Evolutionary conservation across 176 grass and related monocot genomes (phyloP).

Genomic region (Lolium perenne): DNA sequence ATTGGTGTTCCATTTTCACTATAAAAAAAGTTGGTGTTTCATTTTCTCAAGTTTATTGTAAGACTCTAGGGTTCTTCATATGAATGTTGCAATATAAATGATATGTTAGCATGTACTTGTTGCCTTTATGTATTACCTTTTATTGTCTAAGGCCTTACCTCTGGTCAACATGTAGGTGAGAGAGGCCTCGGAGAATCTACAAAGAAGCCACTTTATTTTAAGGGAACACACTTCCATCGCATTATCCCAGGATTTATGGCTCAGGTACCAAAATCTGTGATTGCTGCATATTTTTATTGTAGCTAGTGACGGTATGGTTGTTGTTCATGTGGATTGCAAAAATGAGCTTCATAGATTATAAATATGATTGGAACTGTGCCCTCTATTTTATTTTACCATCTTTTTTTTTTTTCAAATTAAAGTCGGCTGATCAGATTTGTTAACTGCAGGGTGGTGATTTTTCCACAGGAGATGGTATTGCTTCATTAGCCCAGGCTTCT

Average conservation of each 20-base stretch:
- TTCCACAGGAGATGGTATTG: constrained; percentile 86
- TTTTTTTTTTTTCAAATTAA: constrained; percentile 14
- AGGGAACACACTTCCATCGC: constrained; percentile 67
- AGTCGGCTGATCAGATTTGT: constrained; percentile 29
- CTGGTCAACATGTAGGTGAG: constrained; percentile 51
- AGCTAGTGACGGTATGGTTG: constrained; percentile 1
- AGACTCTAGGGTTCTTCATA: constrained; percentile 14
- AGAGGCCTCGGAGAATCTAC: constrained; percentile 65
- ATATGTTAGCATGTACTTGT: constrained; percentile 13
- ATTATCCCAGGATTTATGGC: constrained; percentile 78
- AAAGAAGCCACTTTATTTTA: constrained; percentile 62
- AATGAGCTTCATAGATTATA: neutral
- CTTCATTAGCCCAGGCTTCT: constrained; percentile 77
- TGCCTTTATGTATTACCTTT: constrained; percentile 33
- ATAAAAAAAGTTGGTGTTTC: neutral
- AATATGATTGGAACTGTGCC: constrained; percentile 17
- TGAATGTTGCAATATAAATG: constrained; percentile 7
- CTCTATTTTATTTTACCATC: neutral
- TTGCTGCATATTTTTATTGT: constrained; percentile 29
- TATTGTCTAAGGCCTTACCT: constrained; percentile 24
- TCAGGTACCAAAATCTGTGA: constrained; percentile 54
- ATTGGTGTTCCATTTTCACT: constrained; percentile 7
- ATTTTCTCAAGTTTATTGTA: constrained; percentile 4
- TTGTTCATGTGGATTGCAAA: constrained; percentile 30
- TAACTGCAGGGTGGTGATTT: constrained; percentile 78